Conservation (phyloP, 805 yeast species). For the Candida stauntonica region DNA sequence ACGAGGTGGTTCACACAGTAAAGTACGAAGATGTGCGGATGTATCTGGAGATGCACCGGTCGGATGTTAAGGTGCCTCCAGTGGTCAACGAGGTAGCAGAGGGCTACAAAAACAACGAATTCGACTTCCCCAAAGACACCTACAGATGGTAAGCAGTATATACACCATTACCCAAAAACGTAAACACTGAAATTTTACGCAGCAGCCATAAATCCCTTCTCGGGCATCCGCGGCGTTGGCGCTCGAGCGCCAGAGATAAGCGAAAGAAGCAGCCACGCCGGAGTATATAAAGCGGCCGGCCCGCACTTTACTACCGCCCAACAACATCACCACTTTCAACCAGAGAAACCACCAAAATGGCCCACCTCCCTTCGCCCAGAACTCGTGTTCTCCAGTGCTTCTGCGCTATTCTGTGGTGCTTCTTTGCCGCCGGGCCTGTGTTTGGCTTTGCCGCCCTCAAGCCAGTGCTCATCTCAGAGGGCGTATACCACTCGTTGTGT, state of each 20-base stretch:
- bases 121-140: constrained; percentile 1
- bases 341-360: background rate
- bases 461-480: constrained; percentile 72
- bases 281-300: background rate
- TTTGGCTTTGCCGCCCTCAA: constrained; percentile 96
- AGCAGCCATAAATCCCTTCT: background rate
- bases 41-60: constrained; percentile 2
- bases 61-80: background rate
- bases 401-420: constrained; percentile 84
- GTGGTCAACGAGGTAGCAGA: background rate
- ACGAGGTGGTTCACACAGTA: background rate
- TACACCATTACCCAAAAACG: background rate
- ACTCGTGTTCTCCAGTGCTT: constrained; percentile 15
- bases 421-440: constrained; percentile 87
- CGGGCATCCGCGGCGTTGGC: background rate
- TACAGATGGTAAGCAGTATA: constrained; percentile 1
- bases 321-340: no score
- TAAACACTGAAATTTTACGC: background rate
- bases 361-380: constrained; percentile 6
- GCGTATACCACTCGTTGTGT: constrained; percentile 68
- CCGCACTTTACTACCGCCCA: no score
- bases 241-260: background rate
- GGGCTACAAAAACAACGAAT: background rate
- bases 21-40: constrained; percentile 1
- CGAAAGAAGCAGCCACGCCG: background rate